phyloP scores from a whole-genome alignment of 2,329 filamentous ascomycete species.

The Fusarium pseudocircinatum region DNA sequence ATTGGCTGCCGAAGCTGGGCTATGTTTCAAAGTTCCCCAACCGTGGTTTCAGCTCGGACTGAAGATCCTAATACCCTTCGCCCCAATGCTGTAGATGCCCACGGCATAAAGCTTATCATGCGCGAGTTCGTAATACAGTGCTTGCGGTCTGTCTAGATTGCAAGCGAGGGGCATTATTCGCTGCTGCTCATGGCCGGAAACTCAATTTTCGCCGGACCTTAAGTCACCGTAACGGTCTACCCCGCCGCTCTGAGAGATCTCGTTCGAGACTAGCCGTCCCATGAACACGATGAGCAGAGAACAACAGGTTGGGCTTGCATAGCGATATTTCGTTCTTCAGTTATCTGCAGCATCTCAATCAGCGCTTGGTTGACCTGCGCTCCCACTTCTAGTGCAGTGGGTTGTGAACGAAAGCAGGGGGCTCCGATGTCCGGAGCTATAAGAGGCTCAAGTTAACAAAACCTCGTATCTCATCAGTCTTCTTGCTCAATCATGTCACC shows the following conservation, averaged over 20 bases:
- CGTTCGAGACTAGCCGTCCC: too few species aligned
- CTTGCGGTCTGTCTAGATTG: neutral
- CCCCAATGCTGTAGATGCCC: neutral
- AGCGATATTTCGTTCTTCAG: too few species aligned
- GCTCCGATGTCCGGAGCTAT: too few species aligned
- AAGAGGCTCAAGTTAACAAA: neutral
- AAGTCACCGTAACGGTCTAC: neutral
- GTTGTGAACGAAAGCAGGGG: too few species aligned
- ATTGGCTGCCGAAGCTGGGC: too few species aligned
- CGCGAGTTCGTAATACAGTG: neutral
- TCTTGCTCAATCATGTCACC: neutral
- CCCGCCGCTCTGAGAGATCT: neutral
- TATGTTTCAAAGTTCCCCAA: neutral
- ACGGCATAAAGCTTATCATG: neutral
- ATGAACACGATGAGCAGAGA: too few species aligned
- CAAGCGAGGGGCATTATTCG: neutral
- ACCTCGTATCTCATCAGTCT: accelerated
- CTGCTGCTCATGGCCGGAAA: neutral
- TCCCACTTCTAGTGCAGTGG: neutral
- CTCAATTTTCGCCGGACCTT: neutral
- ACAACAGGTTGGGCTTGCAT: too few species aligned
- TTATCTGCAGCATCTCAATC: neutral
- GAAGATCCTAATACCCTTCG: neutral
- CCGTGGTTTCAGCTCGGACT: neutral
- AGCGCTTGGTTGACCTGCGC: neutral